Evolutionary conservation across 2,329 filamentous ascomycete species (phyloP).

Genomic region (Epichloe amarillans): DNA sequence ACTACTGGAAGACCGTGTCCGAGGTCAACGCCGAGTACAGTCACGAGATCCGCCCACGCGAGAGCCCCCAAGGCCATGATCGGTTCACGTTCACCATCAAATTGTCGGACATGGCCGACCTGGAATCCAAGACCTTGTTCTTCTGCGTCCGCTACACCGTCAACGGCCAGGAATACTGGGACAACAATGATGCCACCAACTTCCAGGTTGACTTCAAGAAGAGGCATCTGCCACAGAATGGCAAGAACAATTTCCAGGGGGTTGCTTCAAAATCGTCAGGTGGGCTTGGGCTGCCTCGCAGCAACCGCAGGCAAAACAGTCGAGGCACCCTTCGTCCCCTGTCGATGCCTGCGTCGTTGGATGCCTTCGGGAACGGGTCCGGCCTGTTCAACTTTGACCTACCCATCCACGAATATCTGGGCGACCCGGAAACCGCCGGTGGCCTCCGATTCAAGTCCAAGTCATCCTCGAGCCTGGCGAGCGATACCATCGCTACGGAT

Average conservation of each 20-base stretch:
- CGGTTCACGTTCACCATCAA: constrained; percentile 92
- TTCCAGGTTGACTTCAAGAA: constrained; percentile 91
- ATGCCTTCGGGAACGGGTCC: constrained; percentile 59
- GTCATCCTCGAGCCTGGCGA: constrained; percentile 48
- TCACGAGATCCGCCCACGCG: constrained; percentile 58
- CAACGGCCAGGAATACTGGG: constrained; percentile 79
- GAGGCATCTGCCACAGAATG: constrained; percentile 51
- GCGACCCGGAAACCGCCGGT: constrained; percentile 40
- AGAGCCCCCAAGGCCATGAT: constrained; percentile 57
- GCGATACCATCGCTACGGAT: constrained; percentile 42
- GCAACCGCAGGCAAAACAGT: constrained; percentile 40
- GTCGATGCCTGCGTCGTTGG: constrained; percentile 45
- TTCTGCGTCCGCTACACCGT: constrained; percentile 84
- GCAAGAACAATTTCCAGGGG: constrained; percentile 41
- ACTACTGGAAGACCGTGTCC: constrained; percentile 98
- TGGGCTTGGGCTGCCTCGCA: constrained; percentile 52
- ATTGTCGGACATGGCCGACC: constrained; percentile 76
- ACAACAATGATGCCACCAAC: constrained; percentile 78
- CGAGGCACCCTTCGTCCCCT: constrained; percentile 31
- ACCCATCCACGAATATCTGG: constrained; percentile 48
- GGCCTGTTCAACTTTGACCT: constrained; percentile 42
- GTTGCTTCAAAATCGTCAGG: constrained; percentile 36
- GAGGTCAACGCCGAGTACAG: constrained; percentile 84
- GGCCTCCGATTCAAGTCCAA: constrained; percentile 59
- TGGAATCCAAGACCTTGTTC: constrained; percentile 85